Evolutionary conservation across 306 rosid genomes (phyloP).

Genomic region (Sindora glabra): DNA sequence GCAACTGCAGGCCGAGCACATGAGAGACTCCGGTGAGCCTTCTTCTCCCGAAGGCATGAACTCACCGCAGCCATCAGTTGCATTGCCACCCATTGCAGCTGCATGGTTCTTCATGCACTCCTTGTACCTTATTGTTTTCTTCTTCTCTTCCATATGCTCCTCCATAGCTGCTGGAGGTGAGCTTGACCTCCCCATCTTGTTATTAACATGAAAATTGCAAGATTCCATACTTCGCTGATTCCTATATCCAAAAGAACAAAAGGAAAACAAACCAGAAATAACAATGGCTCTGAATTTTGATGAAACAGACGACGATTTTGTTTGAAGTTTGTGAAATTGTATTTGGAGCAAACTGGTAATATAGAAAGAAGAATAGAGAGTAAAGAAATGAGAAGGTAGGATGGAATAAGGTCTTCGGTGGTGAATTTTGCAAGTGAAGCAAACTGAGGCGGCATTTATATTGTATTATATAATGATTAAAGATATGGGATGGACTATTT

Average conservation of each 20-base stretch:
- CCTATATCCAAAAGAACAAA: not conserved
- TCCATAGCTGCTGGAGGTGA: conserved; percentile 2
- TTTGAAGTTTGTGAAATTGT: not conserved
- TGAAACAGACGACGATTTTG: not conserved
- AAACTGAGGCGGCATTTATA: too few species aligned
- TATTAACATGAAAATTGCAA: not conserved
- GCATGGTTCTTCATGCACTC: conserved; percentile 59
- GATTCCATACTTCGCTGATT: conserved; percentile 15
- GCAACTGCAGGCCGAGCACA: conserved; percentile 46
- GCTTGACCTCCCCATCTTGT: conserved; percentile 8
- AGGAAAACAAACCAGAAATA: not conserved
- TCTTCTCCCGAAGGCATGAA: conserved; percentile 45
- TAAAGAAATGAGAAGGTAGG: not conserved
- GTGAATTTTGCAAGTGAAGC: conserved; percentile 51
- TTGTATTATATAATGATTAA: conserved; percentile 6
- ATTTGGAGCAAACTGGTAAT: not conserved
- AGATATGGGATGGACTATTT: not conserved
- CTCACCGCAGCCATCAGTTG: conserved; percentile 55
- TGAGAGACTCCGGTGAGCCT: conserved; percentile 32
- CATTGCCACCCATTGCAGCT: conserved; percentile 47
- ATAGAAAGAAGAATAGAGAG: not conserved
- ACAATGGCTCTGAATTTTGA: not conserved
- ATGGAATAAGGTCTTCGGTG: conserved; percentile 12
- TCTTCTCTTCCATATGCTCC: conserved; percentile 3
- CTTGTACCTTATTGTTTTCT: conserved; percentile 19